Evolutionary conservation across 2,329 filamentous ascomycete genomes (phyloP).

Genomic region (Fusarium sp.): DNA sequence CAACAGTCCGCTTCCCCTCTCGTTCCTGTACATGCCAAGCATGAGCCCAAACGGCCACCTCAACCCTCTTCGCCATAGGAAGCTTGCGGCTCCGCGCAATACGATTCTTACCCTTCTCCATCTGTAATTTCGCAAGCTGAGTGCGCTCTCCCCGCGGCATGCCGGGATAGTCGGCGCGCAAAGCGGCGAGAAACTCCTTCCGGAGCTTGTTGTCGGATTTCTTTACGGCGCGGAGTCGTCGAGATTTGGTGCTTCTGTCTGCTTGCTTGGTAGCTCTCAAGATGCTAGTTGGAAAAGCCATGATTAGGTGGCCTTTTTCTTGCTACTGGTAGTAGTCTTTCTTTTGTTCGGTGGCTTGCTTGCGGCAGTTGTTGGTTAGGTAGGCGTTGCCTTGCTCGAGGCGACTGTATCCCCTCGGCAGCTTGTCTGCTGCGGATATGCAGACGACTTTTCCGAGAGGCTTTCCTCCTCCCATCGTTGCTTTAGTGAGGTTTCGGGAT

Average conservation of each 20-base stretch:
- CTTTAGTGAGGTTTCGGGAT: background rate
- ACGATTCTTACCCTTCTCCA: background rate
- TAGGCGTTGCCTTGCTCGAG: background rate
- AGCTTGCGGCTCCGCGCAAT: background rate
- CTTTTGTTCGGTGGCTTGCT: background rate
- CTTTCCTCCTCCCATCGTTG: background rate
- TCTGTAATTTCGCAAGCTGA: background rate
- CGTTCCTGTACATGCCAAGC: background rate
- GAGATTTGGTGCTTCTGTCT: background rate
- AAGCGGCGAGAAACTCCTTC: background rate
- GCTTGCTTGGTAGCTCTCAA: background rate
- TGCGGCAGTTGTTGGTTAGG: conserved; percentile 2
- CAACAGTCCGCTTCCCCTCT: background rate
- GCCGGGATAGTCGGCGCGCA: background rate
- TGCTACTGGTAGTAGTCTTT: background rate
- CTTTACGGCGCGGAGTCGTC: background rate
- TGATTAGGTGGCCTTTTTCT: background rate
- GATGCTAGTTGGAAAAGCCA: background rate
- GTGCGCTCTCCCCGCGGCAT: background rate
- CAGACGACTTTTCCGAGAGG: background rate
- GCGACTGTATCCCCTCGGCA: background rate
- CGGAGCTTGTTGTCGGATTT: background rate
- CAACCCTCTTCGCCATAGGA: background rate
- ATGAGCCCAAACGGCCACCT: background rate
- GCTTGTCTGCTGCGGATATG: background rate